phyloP scores from a whole-genome alignment of 208 protist genomes.

The Trichomonas gallinae region DNA sequence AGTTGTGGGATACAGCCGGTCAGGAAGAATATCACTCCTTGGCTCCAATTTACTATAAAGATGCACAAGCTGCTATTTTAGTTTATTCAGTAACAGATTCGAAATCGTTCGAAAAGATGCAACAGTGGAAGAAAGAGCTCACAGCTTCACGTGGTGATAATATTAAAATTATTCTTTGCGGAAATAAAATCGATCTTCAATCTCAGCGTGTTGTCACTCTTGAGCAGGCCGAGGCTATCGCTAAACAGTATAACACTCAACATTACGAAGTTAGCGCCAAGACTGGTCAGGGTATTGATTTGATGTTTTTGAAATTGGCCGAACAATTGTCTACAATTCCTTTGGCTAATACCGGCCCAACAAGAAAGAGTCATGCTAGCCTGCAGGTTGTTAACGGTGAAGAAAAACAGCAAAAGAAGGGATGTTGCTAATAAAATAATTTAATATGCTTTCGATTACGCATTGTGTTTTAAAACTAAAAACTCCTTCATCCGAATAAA shows the following conservation, averaged over 20 bases:
- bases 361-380: neutral
- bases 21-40: neutral
- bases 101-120: neutral
- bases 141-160: neutral
- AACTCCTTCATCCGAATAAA: too few relatives aligned
- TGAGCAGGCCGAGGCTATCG: neutral
- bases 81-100: neutral
- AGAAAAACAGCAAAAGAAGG: neutral
- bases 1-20: neutral
- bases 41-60: neutral
- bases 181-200: neutral
- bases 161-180: neutral
- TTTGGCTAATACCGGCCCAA: neutral
- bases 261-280: constrained; percentile 12
- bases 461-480: too few relatives aligned
- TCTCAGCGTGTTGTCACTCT: neutral
- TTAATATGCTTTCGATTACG: too few relatives aligned
- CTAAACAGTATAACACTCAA: neutral
- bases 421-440: neutral
- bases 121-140: neutral
- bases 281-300: neutral
- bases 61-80: neutral
- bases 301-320: neutral
- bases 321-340: neutral
- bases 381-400: neutral